Percentiles rank a stretch among this genome's conserved stretches.
Conservation (phyloP, 2,329 filamentous ascomycete species). For the Colletotrichum lindemuthianum region DNA sequence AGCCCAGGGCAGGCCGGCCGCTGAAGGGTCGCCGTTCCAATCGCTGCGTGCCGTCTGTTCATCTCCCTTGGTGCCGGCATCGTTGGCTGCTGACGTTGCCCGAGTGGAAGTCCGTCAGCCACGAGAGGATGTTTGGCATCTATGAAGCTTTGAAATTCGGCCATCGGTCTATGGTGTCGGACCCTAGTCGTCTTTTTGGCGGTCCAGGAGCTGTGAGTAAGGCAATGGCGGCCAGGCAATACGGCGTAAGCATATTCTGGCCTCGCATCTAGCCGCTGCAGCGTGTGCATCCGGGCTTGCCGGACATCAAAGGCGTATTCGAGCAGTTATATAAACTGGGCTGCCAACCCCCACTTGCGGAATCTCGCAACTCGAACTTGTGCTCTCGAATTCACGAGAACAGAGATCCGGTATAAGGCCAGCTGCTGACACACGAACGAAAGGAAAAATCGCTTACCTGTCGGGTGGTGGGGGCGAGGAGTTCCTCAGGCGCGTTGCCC, state of each 20-base stretch:
- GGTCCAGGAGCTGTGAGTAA: neutral
- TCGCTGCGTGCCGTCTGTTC: too few species aligned
- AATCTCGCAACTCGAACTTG: neutral
- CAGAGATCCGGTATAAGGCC: neutral
- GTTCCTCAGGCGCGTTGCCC: slow-evolving; percentile 55
- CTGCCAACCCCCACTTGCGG: neutral
- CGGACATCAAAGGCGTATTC: neutral
- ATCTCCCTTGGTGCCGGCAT: too few species aligned
- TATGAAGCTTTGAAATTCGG: too few species aligned
- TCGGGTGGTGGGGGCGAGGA: slow-evolving; percentile 58
- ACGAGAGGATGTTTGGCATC: too few species aligned
- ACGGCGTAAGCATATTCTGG: slow-evolving; percentile 13
- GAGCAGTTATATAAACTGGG: neutral
- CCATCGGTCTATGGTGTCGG: too few species aligned
- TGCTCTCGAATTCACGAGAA: neutral
- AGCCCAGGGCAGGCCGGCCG: slow-evolving; percentile 4
- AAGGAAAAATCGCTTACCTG: slow-evolving; percentile 52
- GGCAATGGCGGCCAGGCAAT: neutral
- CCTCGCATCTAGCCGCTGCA: slow-evolving; percentile 15
- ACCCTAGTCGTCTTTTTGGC: too few species aligned
- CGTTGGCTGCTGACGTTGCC: too few species aligned
- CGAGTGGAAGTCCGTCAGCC: too few species aligned
- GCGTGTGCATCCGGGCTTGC: slow-evolving; percentile 6
- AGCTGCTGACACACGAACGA: slow-evolving; percentile 4
- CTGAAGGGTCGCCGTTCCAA: neutral